Evolutionary conservation across 108 stramenopile genomes (phyloP).

Genomic region (Cyclotella cryptica): DNA sequence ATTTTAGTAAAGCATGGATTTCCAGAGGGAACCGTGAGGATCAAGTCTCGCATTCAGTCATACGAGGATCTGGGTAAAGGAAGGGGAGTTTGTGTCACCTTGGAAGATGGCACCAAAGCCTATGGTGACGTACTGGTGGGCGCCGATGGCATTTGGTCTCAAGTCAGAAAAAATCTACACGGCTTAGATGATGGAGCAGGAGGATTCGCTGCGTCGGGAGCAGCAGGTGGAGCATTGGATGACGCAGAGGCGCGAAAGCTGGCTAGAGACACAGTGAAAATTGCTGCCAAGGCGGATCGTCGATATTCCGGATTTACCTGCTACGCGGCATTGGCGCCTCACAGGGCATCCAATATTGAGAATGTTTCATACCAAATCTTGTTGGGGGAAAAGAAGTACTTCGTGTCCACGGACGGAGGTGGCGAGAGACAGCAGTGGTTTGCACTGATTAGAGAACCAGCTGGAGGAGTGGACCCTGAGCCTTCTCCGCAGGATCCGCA

Average conservation of each 20-base stretch:
- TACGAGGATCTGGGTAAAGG: conserved; percentile 85
- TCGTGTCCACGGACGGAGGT: conserved; percentile 96
- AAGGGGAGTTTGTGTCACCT: conserved; percentile 66
- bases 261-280: conserved; percentile 78
- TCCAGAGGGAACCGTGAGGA: conserved; percentile 89
- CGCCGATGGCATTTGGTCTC: conserved; percentile 97
- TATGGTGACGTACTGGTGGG: conserved; percentile 94
- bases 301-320: conserved; percentile 91
- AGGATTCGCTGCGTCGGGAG: conserved; percentile 89
- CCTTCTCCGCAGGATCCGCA: conserved; percentile 84
- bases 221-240: conserved; percentile 89
- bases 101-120: conserved; percentile 90
- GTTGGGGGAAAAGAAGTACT: conserved; percentile 93
- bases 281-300: conserved; percentile 81
- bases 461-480: conserved; percentile 90
- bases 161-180: conserved; percentile 82
- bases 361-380: conserved; percentile 93
- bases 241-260: conserved; percentile 85
- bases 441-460: conserved; percentile 90
- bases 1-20: conserved; percentile 91
- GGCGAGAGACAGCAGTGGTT: conserved; percentile 99
- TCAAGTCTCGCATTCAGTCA: conserved; percentile 77
- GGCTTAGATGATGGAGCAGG: conserved; percentile 85
- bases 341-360: conserved; percentile 90
- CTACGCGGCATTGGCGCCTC: conserved; percentile 87